Evolutionary conservation across 202 grass and related monocot species (phyloP), one percentile per base, ranked within the genome.

Genomic region (Tripidium arundinaceum): DNA sequence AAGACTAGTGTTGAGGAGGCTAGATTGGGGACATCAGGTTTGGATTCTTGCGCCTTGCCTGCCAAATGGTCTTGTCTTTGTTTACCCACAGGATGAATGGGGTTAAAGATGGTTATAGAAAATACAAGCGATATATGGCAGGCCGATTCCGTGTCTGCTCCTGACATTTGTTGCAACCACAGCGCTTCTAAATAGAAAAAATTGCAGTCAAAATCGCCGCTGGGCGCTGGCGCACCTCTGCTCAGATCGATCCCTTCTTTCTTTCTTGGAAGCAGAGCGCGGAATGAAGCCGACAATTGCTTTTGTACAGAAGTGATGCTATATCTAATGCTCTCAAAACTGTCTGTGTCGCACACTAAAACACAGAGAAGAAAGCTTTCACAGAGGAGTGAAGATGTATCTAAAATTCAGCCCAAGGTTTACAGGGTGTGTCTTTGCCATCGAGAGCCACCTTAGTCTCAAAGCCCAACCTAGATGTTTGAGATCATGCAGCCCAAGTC

Each of bases 161-260:
- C 27, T 49, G 75, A 65, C 75, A 78, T 47, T 65, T 78, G 75
- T 65, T 3, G 75, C 27, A 3, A 65, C 18, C 75, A 45, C 41
- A 24, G 3, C 26, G 40, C 26, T 64, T 4, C 59, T 18, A 22
- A 12, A n/a, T 8, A 19, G 0, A 45, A 13, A 62, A 50, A 50
- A 19, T 5, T 76, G 16, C 74, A 31, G 74, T 76, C 74, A 27
- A 31, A 25, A 50, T 50, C 45, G 45, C 37, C 43, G 11, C 55
- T 42, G 1, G 8, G 7, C 3, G 11, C 47, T 57, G 70, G 45
- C 27, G 47, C 46, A 36, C 49, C 46, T 25, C 46, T 4, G 29
- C 72, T 25, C 49, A 24, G 54, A 9, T 5, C 1, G 16, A 26
- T 26, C 14, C 13, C 37, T 12, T 38, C 12, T 26, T 60, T 75